A percentile compares a stretch with the other conserved stretches of the same genome.
Conservation (phyloP, 495 filamentous ascomycete species). For the Antarctomyces pellizariae region DNA sequence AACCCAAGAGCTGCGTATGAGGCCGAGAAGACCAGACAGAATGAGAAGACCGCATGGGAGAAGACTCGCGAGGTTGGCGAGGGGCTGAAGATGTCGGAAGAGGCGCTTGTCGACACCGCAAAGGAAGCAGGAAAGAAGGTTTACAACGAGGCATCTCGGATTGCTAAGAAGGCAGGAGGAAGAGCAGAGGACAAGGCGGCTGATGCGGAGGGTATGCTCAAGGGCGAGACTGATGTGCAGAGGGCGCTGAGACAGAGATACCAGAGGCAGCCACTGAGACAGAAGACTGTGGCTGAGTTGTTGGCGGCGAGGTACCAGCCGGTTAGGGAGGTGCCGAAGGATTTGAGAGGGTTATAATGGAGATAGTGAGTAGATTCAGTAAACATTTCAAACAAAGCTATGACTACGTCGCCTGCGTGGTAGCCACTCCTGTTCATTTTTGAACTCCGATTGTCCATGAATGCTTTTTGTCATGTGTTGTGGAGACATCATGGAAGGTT, state of each 20-base stretch:
- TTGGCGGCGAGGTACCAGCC: slow-evolving; percentile 24
- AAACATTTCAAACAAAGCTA: no score
- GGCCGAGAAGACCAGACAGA: slow-evolving; percentile 6
- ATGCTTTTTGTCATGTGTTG: no score
- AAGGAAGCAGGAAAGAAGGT: no score
- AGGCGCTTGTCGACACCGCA: no score
- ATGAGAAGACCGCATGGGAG: slow-evolving; percentile 3
- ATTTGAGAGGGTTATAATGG: slow-evolving; percentile 14
- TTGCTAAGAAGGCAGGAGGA: background rate
- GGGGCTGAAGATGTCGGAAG: no score
- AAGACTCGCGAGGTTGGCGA: no score
- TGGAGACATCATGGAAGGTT: no score
- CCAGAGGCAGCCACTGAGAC: slow-evolving; percentile 13
- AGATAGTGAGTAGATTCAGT: no score
- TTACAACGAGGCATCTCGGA: background rate
- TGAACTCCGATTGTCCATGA: no score
- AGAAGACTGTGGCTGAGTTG: slow-evolving; percentile 20
- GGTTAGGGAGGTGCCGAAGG: slow-evolving; percentile 18
- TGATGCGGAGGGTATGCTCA: background rate
- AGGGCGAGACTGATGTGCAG: slow-evolving; percentile 16
- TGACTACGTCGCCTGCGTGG: no score
- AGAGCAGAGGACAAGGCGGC: background rate
- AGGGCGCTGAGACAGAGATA: slow-evolving; percentile 23
- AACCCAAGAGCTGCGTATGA: slow-evolving; percentile 8
- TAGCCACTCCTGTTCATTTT: no score